phyloP scores from a whole-genome alignment of 2,329 filamentous ascomycete species.

The Ophiostoma piceae region DNA sequence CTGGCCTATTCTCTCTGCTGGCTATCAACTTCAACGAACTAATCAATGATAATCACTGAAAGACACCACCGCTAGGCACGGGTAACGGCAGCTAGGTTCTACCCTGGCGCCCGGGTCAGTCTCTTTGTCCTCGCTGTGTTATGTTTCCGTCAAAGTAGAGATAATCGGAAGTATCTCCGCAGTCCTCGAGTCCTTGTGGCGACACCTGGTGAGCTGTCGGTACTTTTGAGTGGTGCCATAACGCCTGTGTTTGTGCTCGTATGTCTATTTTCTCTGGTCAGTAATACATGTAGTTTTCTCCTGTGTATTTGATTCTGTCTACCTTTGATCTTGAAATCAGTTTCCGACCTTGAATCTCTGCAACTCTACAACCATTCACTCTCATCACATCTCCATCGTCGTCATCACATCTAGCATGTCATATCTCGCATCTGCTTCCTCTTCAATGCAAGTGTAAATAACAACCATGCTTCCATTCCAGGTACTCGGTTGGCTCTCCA shows the following conservation, averaged over 20 bases:
- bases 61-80: not conserved
- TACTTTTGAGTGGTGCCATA: not conserved
- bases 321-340: no score
- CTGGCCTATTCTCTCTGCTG: no score
- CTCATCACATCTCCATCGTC: not conserved
- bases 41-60: not conserved
- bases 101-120: not conserved
- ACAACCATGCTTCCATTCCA: not conserved
- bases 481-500: not conserved
- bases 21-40: no score
- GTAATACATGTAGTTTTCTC: no score
- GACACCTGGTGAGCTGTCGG: not conserved
- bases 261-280: not conserved
- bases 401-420: not conserved
- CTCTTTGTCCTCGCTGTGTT: not conserved
- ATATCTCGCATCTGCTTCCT: not conserved
- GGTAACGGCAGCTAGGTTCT: constrained; percentile 8
- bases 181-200: no score
- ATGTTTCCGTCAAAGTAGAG: no score
- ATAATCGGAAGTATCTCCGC: no score
- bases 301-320: no score
- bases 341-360: no score
- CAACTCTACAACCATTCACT: no score
- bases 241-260: not conserved
- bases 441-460: not conserved